Conservation (phyloP, 768 basidiomycete genomes). For the Tricholomella constricta region DNA sequence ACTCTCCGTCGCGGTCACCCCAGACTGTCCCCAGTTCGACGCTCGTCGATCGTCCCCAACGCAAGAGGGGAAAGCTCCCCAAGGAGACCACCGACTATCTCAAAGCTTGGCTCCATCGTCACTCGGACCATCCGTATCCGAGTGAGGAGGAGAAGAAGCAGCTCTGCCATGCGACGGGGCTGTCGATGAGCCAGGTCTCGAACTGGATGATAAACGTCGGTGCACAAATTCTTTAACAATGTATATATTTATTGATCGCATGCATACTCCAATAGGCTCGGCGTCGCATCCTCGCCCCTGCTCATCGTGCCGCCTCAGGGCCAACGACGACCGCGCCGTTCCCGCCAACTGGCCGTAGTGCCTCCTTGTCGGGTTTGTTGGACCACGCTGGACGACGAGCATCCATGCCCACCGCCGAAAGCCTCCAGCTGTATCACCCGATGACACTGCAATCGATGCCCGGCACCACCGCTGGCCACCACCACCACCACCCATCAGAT, state of each 20-base stretch:
- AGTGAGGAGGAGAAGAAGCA: constrained; percentile 91
- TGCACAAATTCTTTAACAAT: constrained; percentile 17
- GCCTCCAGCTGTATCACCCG: constrained; percentile 75
- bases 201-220: constrained; percentile 92
- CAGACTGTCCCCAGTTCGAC: constrained; percentile 52
- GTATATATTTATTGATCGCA: constrained; percentile 13
- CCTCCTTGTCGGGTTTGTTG: constrained; percentile 43
- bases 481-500: constrained; percentile 43
- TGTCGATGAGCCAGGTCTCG: constrained; percentile 88
- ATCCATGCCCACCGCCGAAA: constrained; percentile 66
- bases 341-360: constrained; percentile 49
- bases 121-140: constrained; percentile 88
- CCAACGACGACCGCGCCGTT: constrained; percentile 81
- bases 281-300: constrained; percentile 81
- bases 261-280: constrained; percentile 55
- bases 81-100: constrained; percentile 90
- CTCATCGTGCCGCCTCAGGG: constrained; percentile 71
- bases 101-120: constrained; percentile 86
- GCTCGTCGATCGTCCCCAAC: constrained; percentile 74
- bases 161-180: constrained; percentile 79
- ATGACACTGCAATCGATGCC: constrained; percentile 72
- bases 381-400: constrained; percentile 56
- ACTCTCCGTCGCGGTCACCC: constrained; percentile 57
- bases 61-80: constrained; percentile 85
- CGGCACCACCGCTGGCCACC: constrained; percentile 35